Base-by-base conservation (phyloP, 305 asterid species). In the Rubia peregrina region DNA sequence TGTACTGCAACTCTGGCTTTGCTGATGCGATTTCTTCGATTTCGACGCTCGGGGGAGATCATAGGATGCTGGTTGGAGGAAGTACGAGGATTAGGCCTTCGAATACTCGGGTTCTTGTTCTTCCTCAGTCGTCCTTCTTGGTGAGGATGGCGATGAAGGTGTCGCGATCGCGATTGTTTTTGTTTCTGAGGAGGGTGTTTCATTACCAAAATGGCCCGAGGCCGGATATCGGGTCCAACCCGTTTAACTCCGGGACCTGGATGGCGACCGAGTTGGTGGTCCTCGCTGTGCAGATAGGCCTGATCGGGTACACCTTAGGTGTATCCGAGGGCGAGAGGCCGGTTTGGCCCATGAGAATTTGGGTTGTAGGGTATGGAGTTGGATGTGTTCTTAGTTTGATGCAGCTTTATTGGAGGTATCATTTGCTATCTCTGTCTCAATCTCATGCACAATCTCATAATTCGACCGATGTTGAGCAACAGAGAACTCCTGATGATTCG, bases 331-430 rank as follows among this genome's bases (percentile, higher is more conserved):
- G n/a, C 59, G 98, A 93, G 74, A 89, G 77, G 19, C 97, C 96
- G 7, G 85, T 89, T 75, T 93, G 97, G 97, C 98, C 95, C 8
- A 90, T 93, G 96, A 81, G 97, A 74, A 67, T 90, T 40, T 93
- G 97, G 98, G 87, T 85, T 30, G 67, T 81, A 4, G 97, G 96
- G 17, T 93, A 93, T 80, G 94, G 82, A 73, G 77, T 87, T 9
- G 96, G 89, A 1, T 93, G 97, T 69, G 72, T 83, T 3, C 76
- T 90, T 6, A 83, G 92, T 72, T 78, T 93, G 44, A 6, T 78
- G 68, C 76, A 83, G 0, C 91, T 90, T 33, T 61, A 40, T 26
- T 84, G 85, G 81, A 85, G 97, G 40, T 90, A 84, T 57, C 82
- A 81, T 22, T 46, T 83, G 30, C 74, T 84, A 69, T 36, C 49